These are phyloP conservation scores for Fusarium luffae DNA, from an alignment of 2,329 filamentous ascomycete species.

Conservation along the genomic window DNA sequence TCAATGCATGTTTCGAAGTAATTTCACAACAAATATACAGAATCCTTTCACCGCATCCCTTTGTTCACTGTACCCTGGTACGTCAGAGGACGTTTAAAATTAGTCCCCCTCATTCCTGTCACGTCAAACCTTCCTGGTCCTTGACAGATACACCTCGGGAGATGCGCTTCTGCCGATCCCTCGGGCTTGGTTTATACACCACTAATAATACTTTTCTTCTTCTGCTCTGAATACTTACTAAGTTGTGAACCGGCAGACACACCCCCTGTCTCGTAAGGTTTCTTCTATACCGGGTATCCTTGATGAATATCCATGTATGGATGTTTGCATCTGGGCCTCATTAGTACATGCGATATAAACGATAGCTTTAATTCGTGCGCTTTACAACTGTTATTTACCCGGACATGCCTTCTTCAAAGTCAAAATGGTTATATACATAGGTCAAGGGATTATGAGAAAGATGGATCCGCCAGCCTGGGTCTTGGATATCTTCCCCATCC, in stretches of 20 bases:
- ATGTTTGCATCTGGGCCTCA: not conserved
- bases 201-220: not conserved
- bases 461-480: constrained; percentile 24
- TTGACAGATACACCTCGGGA: constrained; percentile 4
- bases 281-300: not conserved
- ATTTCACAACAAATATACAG: not conserved
- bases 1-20: constrained; percentile 13
- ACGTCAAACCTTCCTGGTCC: constrained; percentile 9
- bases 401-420: not conserved
- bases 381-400: not conserved
- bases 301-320: not conserved
- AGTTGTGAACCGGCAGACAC: not conserved
- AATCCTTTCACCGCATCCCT: not conserved
- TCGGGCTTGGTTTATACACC: constrained; percentile 3
- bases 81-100: not conserved
- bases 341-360: not conserved
- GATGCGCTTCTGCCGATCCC: constrained; percentile 23
- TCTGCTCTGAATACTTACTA: not conserved
- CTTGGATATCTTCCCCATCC: not conserved
- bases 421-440: not conserved
- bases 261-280: constrained; percentile 9
- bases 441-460: not conserved
- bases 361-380: not conserved
- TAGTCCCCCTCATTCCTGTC: not conserved
- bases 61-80: not conserved